Conservation (phyloP, 1,284 basidiomycete genomes). For the Sporisorium reilianum region DNA sequence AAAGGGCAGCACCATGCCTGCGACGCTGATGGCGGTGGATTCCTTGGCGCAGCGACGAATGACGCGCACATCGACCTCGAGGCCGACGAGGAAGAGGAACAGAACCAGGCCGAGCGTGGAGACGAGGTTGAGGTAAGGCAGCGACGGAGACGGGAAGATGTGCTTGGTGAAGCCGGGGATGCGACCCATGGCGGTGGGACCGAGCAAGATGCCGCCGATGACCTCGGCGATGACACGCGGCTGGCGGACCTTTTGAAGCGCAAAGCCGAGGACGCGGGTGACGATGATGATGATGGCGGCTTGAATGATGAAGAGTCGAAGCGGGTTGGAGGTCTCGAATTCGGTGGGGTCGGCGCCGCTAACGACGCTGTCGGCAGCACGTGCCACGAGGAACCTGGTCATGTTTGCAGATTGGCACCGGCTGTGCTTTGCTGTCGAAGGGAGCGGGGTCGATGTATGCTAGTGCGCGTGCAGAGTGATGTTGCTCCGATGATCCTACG, state of each 20-base stretch:
- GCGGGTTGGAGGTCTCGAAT: slow-evolving; percentile 77
- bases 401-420: neutral
- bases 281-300: slow-evolving; percentile 74
- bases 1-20: slow-evolving; percentile 82
- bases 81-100: slow-evolving; percentile 84
- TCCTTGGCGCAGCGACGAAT: slow-evolving; percentile 73
- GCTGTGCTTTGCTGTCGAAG: neutral
- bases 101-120: slow-evolving; percentile 82
- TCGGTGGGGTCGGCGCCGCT: slow-evolving; percentile 77
- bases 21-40: slow-evolving; percentile 72
- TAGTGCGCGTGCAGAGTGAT: neutral
- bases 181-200: slow-evolving; percentile 63
- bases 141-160: slow-evolving; percentile 72
- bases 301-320: slow-evolving; percentile 87
- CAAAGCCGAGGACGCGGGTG: slow-evolving; percentile 78
- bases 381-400: slow-evolving; percentile 31
- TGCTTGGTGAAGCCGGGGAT: slow-evolving; percentile 64
- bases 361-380: slow-evolving; percentile 71
- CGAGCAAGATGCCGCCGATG: slow-evolving; percentile 82
- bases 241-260: slow-evolving; percentile 79
- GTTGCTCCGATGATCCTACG: slow-evolving; percentile 5
- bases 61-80: slow-evolving; percentile 85
- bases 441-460: slow-evolving; percentile 3
- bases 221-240: slow-evolving; percentile 89
- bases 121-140: slow-evolving; percentile 84